phyloP scores from a whole-genome alignment of 495 filamentous ascomycete genomes.

The Clavariopsis aquatica region DNA sequence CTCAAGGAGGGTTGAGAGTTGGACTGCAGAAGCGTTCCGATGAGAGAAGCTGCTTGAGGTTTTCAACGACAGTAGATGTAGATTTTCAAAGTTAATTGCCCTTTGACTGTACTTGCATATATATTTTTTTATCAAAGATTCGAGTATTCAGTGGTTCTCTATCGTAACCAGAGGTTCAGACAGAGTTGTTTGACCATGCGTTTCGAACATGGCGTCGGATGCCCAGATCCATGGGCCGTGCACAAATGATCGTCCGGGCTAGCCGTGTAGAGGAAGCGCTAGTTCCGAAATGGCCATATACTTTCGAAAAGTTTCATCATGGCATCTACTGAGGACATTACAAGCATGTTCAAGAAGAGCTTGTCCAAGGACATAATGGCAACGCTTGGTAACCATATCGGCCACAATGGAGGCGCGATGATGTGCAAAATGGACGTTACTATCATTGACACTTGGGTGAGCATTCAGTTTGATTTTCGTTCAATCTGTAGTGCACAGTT shows the following conservation, averaged over 20 bases:
- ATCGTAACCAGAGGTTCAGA: background rate
- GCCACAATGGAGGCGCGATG: too few species aligned
- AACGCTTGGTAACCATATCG: too few species aligned
- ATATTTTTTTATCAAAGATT: background rate
- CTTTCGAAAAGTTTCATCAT: background rate
- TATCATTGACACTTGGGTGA: too few species aligned
- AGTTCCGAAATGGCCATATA: background rate
- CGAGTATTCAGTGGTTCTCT: background rate
- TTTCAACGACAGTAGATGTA: too few species aligned
- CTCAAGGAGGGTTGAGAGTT: too few species aligned
- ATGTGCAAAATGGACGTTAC: background rate
- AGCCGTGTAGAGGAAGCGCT: background rate
- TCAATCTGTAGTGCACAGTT: background rate
- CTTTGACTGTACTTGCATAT: background rate
- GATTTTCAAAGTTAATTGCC: too few species aligned
- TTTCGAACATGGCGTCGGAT: slow-evolving; percentile 14
- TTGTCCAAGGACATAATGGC: too few species aligned
- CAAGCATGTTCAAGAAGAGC: too few species aligned
- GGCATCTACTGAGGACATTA: background rate
- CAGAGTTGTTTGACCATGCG: slow-evolving; percentile 18
- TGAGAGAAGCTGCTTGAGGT: too few species aligned
- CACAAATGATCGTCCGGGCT: background rate
- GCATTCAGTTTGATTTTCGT: too few species aligned
- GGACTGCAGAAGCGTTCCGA: too few species aligned
- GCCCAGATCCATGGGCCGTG: background rate